Evolutionary conservation across 345 rosid species (phyloP).

Genomic region (Gossypium rotundifolium): DNA sequence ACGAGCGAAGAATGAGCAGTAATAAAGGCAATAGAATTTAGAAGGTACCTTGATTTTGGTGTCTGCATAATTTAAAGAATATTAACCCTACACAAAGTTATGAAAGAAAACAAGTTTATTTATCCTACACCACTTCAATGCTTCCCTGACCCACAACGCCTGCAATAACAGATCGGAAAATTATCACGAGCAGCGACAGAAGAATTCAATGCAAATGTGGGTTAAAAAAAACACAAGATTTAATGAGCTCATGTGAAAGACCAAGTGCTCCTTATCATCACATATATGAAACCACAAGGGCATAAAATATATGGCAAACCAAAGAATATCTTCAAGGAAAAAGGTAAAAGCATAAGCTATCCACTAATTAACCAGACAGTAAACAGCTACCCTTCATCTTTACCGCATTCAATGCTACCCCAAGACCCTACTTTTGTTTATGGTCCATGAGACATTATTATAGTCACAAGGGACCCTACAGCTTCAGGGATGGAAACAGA

Average conservation of each 20-base stretch:
- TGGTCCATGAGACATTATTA: slow-evolving; percentile 28
- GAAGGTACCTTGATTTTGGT: slow-evolving; percentile 73
- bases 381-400: slow-evolving; percentile 9
- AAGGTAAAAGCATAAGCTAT: slow-evolving; percentile 2
- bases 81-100: slow-evolving; percentile 22
- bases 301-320: slow-evolving; percentile 18
- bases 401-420: slow-evolving; percentile 19
- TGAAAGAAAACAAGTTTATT: slow-evolving; percentile 18
- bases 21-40: slow-evolving; percentile 17
- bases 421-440: slow-evolving; percentile 5
- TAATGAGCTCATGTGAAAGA: slow-evolving; percentile 32
- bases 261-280: slow-evolving; percentile 18
- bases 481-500: slow-evolving; percentile 12
- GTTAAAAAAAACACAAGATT: slow-evolving; percentile 10
- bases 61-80: slow-evolving; percentile 69
- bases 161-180: slow-evolving; percentile 21
- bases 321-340: slow-evolving; percentile 11
- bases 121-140: slow-evolving; percentile 44
- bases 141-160: slow-evolving; percentile 48
- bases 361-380: slow-evolving; percentile 15
- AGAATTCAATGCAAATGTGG: slow-evolving; percentile 37
- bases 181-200: slow-evolving; percentile 16
- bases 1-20: slow-evolving; percentile 16
- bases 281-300: slow-evolving; percentile 27
- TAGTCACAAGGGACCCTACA: slow-evolving; percentile 25